These are phyloP conservation scores for Cercospora citrullina DNA, from an alignment of 2,329 filamentous ascomycete genomes.

Conservation along the genomic window DNA sequence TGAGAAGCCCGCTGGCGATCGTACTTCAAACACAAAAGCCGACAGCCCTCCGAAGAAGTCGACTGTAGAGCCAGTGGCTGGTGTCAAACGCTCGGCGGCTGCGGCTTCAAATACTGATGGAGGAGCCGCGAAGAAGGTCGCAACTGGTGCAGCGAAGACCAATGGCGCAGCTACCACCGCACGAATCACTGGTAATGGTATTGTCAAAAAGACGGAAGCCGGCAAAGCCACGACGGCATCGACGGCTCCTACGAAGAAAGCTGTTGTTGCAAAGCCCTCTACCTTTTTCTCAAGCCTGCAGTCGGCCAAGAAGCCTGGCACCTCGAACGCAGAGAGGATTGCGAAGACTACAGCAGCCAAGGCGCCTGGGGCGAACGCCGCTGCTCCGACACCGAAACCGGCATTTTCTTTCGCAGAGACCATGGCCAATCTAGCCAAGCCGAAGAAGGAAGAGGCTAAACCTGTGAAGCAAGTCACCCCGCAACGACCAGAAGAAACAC, in stretches of 20 bases:
- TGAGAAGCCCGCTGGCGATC: conserved; percentile 23
- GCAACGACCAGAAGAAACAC: conserved; percentile 56
- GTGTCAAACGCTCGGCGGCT: conserved; percentile 39
- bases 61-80: conserved; percentile 32
- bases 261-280: conserved; percentile 47
- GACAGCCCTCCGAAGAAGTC: conserved; percentile 39
- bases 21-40: conserved; percentile 24
- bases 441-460: conserved; percentile 55
- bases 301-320: conserved; percentile 48
- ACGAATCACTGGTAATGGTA: conserved; percentile 25
- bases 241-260: conserved; percentile 26
- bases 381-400: conserved; percentile 32
- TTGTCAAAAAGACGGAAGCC: conserved; percentile 29
- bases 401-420: conserved; percentile 43
- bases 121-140: conserved; percentile 40
- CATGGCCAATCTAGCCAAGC: conserved; percentile 50
- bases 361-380: conserved; percentile 32
- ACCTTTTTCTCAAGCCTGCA: conserved; percentile 50
- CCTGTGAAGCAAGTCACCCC: conserved; percentile 52
- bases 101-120: conserved; percentile 20
- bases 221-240: conserved; percentile 21
- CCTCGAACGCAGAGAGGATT: conserved; percentile 32
- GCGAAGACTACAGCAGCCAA: conserved; percentile 31
- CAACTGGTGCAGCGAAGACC: conserved; percentile 27
- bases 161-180: conserved; percentile 22